Evolutionary conservation across 768 basidiomycete genomes (phyloP).

Genomic region (Lyophyllum semitale): DNA sequence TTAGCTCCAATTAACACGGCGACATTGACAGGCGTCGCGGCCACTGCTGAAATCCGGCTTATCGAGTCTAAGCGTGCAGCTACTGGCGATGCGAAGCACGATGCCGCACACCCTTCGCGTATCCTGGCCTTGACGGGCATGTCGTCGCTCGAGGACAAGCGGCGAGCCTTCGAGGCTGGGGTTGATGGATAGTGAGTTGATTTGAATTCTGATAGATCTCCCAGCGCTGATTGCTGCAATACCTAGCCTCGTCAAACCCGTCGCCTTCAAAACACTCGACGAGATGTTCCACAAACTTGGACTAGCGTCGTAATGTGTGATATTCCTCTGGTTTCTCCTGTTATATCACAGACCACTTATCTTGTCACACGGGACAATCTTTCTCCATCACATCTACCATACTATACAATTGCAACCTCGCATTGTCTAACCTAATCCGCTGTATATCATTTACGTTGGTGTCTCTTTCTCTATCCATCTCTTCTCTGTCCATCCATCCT

Average conservation of each 20-base stretch:
- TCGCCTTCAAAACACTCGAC: constrained; percentile 89
- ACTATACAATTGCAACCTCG: background rate
- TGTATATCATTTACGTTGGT: background rate
- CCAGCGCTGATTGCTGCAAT: background rate
- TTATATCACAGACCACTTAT: background rate
- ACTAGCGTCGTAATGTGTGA: constrained; percentile 11
- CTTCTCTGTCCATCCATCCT: too few relatives aligned
- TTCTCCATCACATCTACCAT: background rate
- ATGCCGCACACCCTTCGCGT: constrained; percentile 33
- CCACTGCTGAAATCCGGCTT: constrained; percentile 79
- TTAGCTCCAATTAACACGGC: background rate
- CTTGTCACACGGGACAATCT: background rate
- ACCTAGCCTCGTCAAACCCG: constrained; percentile 86
- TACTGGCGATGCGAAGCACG: constrained; percentile 21
- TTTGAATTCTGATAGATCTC: too few relatives aligned
- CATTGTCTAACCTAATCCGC: background rate
- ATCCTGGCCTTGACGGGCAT: constrained; percentile 92
- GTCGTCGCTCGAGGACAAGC: constrained; percentile 92
- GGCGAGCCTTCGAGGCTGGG: constrained; percentile 87
- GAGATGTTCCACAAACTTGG: constrained; percentile 80
- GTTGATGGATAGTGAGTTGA: constrained; percentile 92
- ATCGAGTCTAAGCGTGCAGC: constrained; percentile 54
- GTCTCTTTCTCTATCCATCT: background rate
- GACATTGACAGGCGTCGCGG: constrained; percentile 64
- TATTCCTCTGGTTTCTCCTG: background rate